These are phyloP conservation scores for Collybia sp. DNA, from an alignment of 768 basidiomycete genomes.

Conservation along the genomic window DNA sequence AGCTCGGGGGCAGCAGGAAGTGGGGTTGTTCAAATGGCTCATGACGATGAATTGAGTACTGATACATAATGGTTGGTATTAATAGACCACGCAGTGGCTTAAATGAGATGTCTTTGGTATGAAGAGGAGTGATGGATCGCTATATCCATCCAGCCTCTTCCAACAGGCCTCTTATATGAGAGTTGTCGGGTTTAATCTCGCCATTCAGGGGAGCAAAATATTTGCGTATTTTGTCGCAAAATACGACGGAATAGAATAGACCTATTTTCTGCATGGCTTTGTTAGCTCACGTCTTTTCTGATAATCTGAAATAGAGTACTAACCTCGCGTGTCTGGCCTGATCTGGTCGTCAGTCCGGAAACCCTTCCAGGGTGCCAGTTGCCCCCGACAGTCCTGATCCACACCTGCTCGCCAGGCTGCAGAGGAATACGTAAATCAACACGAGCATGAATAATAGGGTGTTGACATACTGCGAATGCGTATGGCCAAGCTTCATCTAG, in stretches of 20 bases:
- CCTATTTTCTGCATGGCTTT: slow-evolving; percentile 34
- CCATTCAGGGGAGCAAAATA: slow-evolving; percentile 63
- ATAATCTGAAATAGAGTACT: slow-evolving; percentile 7
- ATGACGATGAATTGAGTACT: no score
- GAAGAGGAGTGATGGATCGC: slow-evolving; percentile 3
- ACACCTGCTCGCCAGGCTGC: slow-evolving; percentile 44
- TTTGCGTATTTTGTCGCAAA: slow-evolving; percentile 44
- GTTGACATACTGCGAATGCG: slow-evolving; percentile 43
- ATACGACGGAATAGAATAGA: slow-evolving; percentile 51
- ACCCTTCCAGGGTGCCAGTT: slow-evolving; percentile 50
- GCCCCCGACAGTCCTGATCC: slow-evolving; percentile 46
- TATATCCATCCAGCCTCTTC: slow-evolving; percentile 43
- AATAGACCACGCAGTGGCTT: no score
- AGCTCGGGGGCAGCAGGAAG: no score
- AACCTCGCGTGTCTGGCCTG: slow-evolving; percentile 44
- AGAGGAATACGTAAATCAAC: slow-evolving; percentile 1
- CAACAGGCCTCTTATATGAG: slow-evolving; percentile 41
- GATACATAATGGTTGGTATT: no score
- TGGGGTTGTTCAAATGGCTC: no score
- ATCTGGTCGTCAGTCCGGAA: slow-evolving; percentile 36
- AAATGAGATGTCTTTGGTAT: neutral
- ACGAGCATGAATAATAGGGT: slow-evolving; percentile 2
- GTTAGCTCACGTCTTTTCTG: neutral
- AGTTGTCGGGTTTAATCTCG: slow-evolving; percentile 58
- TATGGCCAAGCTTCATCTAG: slow-evolving; percentile 50